Evolutionary conservation across 768 basidiomycete genomes (phyloP), one percentile per base, ranked within the genome.

Genomic region (Trametes cubensis): DNA sequence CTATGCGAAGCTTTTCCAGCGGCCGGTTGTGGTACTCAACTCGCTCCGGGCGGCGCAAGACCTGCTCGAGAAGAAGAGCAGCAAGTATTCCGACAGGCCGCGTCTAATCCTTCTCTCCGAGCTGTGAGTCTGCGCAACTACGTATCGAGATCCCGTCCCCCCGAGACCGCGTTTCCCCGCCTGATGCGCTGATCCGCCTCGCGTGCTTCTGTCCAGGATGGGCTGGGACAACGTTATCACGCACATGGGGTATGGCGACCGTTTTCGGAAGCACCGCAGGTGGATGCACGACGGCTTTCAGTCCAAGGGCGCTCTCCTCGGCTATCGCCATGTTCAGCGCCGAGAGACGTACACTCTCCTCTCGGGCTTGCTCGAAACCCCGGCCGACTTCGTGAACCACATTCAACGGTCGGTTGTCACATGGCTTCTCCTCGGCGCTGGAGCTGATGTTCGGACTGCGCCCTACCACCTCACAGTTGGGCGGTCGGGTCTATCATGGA

Each of bases 41-140:
- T 72, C 77, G 3, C 45, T 69, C n/a, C 50, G 65, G 39, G 71
- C 69, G n/a, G 75, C 75, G 25, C 65, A 60, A 17, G 76, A 77
- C 41, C 69, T 78, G 18, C 60, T 78, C 55, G 75, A 76, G 52
- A 73, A 72, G 55, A 69, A 71, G 11, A 69, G 72, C 51, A 44
- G 60, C 14, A 73, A 71, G 39, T 77, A 74, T 61, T 74, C 77
- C 15, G 74, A 70, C 62, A 67, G 76, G 2, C 76, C 76, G 4
- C 65, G 63, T 4, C 55, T 76, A 21, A 65, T 72, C 42, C 62
- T 74, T 17, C 46, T 71, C 6, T 54, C 51, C 20, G 72, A 74
- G 53, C 61, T 73, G 73, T 74, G 51, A 54, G 68, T 54, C 20
- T 15, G 50, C n/a, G 39, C 38, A 53, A 21, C 51, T 25, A 21